A percentile compares a stretch with the other conserved stretches of the same genome.
Evolutionary conservation across 75 land plant genomes (phyloP).

Genomic region (Ceratopteris richardii): DNA sequence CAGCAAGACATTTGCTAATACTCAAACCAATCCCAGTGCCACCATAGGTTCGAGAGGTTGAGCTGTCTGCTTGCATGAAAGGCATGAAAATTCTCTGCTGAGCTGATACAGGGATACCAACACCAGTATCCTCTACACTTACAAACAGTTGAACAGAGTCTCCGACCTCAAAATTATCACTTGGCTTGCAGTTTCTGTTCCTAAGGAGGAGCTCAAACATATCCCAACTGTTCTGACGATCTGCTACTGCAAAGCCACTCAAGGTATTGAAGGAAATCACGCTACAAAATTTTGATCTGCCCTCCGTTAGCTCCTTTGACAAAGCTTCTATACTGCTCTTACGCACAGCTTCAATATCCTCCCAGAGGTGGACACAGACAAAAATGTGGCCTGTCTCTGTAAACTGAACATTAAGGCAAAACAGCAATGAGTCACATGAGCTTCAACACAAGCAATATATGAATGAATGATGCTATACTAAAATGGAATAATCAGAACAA

Average conservation of each 20-base stretch:
- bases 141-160: slow-evolving; percentile 54
- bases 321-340: background rate
- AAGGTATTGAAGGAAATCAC: slow-evolving; percentile 37
- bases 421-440: no score
- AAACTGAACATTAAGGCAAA: slow-evolving; percentile 45
- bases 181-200: slow-evolving; percentile 15
- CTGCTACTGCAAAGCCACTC: slow-evolving; percentile 69
- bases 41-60: slow-evolving; percentile 70
- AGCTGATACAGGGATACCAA: slow-evolving; percentile 71
- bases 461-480: no score
- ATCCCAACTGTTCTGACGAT: slow-evolving; percentile 65
- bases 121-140: slow-evolving; percentile 88
- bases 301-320: background rate
- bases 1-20: slow-evolving; percentile 72
- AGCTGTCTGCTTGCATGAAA: slow-evolving; percentile 84
- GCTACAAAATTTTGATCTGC: slow-evolving; percentile 4
- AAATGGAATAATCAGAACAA: no score
- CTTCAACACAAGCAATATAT: no score
- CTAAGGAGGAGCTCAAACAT: slow-evolving; percentile 37
- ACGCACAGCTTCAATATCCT: slow-evolving; percentile 38
- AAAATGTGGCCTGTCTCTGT: slow-evolving; percentile 83
- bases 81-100: slow-evolving; percentile 82
- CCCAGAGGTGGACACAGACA: slow-evolving; percentile 77
- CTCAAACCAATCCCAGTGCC: slow-evolving; percentile 98
- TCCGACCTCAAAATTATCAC: slow-evolving; percentile 12